Percentiles rank a stretch among this genome's conserved stretches.
phyloP scores from a whole-genome alignment of 306 rosid species.

The Cotoneaster glaucophyllus region DNA sequence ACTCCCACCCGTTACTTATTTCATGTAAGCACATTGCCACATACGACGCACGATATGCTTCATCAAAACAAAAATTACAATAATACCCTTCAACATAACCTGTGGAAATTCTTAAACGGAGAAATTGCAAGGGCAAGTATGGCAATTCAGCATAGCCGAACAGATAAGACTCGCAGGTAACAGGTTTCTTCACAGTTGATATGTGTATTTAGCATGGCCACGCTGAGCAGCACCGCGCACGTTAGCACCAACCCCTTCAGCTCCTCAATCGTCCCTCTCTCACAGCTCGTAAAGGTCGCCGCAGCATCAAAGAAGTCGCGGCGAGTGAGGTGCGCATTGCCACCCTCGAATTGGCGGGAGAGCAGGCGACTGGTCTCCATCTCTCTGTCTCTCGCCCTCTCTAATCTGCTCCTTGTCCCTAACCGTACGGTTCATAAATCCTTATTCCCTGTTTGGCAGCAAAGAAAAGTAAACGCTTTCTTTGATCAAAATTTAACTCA shows the following conservation, averaged over 20 bases:
- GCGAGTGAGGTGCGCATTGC: conserved; percentile 45
- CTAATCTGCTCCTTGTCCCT: conserved; percentile 47
- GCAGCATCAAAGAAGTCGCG: conserved; percentile 1
- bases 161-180: conserved; percentile 10
- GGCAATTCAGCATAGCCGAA: neutral
- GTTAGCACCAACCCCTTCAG: conserved; percentile 29
- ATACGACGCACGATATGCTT: no score
- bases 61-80: neutral
- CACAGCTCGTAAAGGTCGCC: neutral
- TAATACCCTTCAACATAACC: neutral
- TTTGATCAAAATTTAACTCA: neutral
- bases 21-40: no score
- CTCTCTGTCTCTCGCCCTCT: conserved; percentile 53
- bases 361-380: conserved; percentile 61
- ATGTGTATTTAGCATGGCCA: conserved; percentile 24
- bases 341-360: conserved; percentile 50
- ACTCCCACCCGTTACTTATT: no score
- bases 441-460: neutral
- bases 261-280: conserved; percentile 2
- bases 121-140: neutral
- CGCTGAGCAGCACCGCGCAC: conserved; percentile 30
- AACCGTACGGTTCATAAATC: conserved; percentile 21
- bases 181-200: neutral
- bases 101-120: neutral
- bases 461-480: neutral